Base-by-base conservation (phyloP, 2,329 filamentous ascomycete genomes). In the Fusarium secorum region DNA sequence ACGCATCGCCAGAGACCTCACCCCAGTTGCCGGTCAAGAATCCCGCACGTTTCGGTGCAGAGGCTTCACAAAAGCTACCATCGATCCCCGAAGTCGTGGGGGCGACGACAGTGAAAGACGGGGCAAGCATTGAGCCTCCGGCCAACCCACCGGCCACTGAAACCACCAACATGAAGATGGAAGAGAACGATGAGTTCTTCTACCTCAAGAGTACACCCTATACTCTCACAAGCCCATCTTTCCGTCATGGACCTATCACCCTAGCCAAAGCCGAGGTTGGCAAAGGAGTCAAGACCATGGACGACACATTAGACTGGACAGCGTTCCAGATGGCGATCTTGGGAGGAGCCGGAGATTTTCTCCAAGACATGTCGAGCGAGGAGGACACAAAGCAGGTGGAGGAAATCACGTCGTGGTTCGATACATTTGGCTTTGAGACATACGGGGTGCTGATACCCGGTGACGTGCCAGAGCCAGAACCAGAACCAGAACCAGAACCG, bases 241-340 rank as follows among this genome's bases (percentile, higher is more conserved):
- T 88, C 73, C 81, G 81, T 11, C 88, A 90, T 68, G 88, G 88
- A 0, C 84, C 83, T 6, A 88, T 90, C 67, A 83, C 86, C 6
- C 78, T 90, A 52, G 75, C 82, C 55, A 85, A 84, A 71, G 77
- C 81, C 5, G 84, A 87, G 53, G 74, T 83, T 11, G 71, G 77
- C 26, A 79, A 74, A 14, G 78, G 80, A 28, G 70, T 78, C 60
- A 82, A 80, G 63, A 79, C 77, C 24, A 80, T 81, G 33, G 87
- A 88, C 54, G 86, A 78, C 22, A 84, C 82, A 13, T 78, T 90
- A 7, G 88, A 91, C 80, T 90, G 88, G 88, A 88, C 86, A 10
- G 88, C 88, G 7, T 90, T 90, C 75, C 88, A 91, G 78, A 89
- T 90, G 84, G 88, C 89, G 20, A 89, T 90, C 53, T 79, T 87